Evolutionary conservation across 352 stramenopile genomes (phyloP).

Genomic region (Globisporangium nodosum): DNA sequence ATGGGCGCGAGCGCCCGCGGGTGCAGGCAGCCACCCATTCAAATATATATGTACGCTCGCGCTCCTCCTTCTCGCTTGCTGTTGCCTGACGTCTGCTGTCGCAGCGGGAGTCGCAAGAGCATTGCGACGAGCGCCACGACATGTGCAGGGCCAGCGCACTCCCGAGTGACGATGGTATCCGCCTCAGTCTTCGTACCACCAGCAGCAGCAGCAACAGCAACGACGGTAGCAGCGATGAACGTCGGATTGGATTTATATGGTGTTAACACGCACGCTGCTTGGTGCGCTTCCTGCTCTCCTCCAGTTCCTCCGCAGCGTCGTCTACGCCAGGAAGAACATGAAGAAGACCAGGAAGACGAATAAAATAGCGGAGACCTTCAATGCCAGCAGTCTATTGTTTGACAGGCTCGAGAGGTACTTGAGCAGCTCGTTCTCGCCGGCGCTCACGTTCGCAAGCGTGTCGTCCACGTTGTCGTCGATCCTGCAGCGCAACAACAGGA

Average conservation of each 20-base stretch:
- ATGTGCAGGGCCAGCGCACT: too few species aligned
- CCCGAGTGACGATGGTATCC: too few species aligned
- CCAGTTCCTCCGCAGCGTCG: neutral
- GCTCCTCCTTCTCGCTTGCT: neutral
- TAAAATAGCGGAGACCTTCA: slow-evolving; percentile 85
- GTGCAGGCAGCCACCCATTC: too few species aligned
- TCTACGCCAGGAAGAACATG: slow-evolving; percentile 85
- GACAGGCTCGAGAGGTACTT: slow-evolving; percentile 83
- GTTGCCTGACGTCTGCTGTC: neutral
- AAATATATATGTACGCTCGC: neutral
- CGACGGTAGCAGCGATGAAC: neutral
- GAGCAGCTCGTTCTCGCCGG: slow-evolving; percentile 75
- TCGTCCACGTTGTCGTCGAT: slow-evolving; percentile 86
- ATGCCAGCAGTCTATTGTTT: slow-evolving; percentile 82
- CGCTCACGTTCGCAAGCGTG: slow-evolving; percentile 63
- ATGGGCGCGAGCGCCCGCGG: neutral
- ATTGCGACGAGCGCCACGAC: too few species aligned
- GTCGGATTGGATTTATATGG: slow-evolving; percentile 5
- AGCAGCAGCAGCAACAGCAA: neutral
- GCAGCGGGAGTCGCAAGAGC: too few species aligned
- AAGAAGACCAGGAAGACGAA: slow-evolving; percentile 87
- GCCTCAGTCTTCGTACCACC: neutral
- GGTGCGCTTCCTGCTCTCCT: neutral
- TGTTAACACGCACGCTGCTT: slow-evolving; percentile 1
- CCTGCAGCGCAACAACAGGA: slow-evolving; percentile 19